Evolutionary conservation across 2,329 filamentous ascomycete species (phyloP).

Genomic region (Huntiella savannae): DNA sequence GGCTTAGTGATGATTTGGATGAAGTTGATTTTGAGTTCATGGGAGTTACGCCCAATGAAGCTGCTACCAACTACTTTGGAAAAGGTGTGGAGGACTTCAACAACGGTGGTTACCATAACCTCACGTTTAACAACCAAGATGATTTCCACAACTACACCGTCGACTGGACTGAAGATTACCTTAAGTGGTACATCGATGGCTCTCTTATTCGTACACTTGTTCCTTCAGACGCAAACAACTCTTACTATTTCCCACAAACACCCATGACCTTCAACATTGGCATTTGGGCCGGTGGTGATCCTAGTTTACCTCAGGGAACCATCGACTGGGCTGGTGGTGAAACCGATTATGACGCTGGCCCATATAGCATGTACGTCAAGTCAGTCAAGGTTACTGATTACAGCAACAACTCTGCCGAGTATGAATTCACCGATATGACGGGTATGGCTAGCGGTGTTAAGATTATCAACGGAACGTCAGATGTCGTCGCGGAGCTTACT

Average conservation of each 20-base stretch:
- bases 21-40: constrained; percentile 80
- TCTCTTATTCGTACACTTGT: constrained; percentile 42
- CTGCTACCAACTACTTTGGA: constrained; percentile 61
- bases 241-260: constrained; percentile 53
- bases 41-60: constrained; percentile 42
- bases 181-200: constrained; percentile 55
- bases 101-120: constrained; percentile 38
- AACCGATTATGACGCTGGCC: constrained; percentile 45
- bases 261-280: constrained; percentile 53
- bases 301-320: constrained; percentile 33
- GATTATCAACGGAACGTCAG: constrained; percentile 35
- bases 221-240: constrained; percentile 40
- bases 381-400: constrained; percentile 35
- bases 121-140: constrained; percentile 33
- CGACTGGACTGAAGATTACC: constrained; percentile 46
- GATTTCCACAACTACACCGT: constrained; percentile 61
- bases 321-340: constrained; percentile 51
- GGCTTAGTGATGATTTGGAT: constrained; percentile 68
- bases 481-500: constrained; percentile 22
- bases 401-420: constrained; percentile 39
- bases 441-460: constrained; percentile 49
- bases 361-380: constrained; percentile 59
- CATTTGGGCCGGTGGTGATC: constrained; percentile 45
- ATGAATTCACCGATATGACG: constrained; percentile 41
- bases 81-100: constrained; percentile 44